Percentiles rank a stretch among this genome's conserved stretches.
Evolutionary conservation across 2,329 filamentous ascomycete genomes (phyloP).

Genomic region (Pyricularia pennisetigena): DNA sequence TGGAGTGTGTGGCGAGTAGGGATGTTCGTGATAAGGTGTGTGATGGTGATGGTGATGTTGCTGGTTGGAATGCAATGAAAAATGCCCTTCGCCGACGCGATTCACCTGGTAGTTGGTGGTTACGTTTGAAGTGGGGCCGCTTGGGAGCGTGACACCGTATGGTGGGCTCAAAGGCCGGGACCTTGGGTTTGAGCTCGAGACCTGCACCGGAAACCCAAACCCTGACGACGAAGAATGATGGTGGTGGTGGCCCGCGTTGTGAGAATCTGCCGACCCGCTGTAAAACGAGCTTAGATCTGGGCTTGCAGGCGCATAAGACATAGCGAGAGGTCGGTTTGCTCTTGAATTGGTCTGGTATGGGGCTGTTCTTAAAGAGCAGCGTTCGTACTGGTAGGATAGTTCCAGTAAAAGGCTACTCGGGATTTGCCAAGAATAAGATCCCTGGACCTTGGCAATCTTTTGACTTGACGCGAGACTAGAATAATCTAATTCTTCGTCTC

Average conservation of each 20-base stretch:
- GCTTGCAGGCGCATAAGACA: slow-evolving; percentile 6
- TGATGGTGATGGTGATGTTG: slow-evolving; percentile 2
- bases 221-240: neutral
- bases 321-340: neutral
- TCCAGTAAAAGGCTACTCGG: neutral
- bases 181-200: neutral
- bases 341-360: neutral
- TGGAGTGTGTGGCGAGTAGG: neutral
- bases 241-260: neutral
- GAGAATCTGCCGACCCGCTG: slow-evolving; percentile 4
- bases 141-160: neutral
- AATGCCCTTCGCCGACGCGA: neutral
- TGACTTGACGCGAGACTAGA: neutral
- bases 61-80: slow-evolving; percentile 2
- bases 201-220: neutral
- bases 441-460: neutral
- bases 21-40: slow-evolving; percentile 6
- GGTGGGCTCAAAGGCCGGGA: neutral
- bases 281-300: slow-evolving; percentile 6
- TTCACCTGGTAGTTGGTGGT: neutral
- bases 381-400: neutral
- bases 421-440: neutral
- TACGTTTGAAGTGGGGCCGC: slow-evolving; percentile 2
- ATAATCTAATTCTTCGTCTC: neutral
- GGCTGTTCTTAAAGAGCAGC: neutral